A percentile compares a stretch with the other conserved stretches of the same genome.
These are phyloP conservation scores for Tylopilus sp. DNA, from an alignment of 1,284 basidiomycete species.

Conservation along the genomic window DNA sequence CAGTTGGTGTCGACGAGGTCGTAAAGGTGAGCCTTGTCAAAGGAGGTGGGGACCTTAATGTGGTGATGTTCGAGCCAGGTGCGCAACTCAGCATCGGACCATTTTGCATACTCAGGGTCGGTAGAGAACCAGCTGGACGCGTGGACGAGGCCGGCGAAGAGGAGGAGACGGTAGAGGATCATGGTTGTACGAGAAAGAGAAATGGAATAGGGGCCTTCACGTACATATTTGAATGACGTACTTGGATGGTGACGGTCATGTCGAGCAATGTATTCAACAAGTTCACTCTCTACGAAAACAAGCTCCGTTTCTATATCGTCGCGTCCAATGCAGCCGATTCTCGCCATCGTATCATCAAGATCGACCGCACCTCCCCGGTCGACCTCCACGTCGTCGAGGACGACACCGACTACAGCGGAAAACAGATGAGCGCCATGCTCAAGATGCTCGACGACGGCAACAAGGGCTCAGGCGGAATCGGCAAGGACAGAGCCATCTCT, in stretches of 20 bases:
- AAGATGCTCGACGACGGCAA: slow-evolving; percentile 97
- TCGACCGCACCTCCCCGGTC: slow-evolving; percentile 78
- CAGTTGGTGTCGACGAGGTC: slow-evolving; percentile 63
- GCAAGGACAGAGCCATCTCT: slow-evolving; percentile 78
- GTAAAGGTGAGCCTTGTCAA: slow-evolving; percentile 45
- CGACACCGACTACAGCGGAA: slow-evolving; percentile 80
- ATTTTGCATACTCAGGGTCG: slow-evolving; percentile 51
- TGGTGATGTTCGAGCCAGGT: slow-evolving; percentile 72
- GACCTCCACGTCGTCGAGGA: slow-evolving; percentile 81
- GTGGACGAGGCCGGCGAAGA: slow-evolving; percentile 16
- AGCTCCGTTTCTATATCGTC: slow-evolving; percentile 83
- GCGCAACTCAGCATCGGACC: slow-evolving; percentile 62
- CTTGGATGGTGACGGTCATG: not conserved
- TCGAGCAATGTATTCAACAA: slow-evolving; percentile 60
- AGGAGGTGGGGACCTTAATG: slow-evolving; percentile 53
- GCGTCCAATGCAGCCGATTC: slow-evolving; percentile 83
- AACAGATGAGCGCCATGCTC: slow-evolving; percentile 86
- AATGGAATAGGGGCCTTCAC: not conserved
- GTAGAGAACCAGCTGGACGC: slow-evolving; percentile 31
- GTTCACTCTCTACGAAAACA: slow-evolving; percentile 89
- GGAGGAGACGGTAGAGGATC: slow-evolving; percentile 12
- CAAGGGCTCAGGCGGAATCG: slow-evolving; percentile 81
- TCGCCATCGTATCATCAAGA: slow-evolving; percentile 85
- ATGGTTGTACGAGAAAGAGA: not conserved
- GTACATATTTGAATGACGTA: too few relatives aligned